A percentile compares a stretch with the other conserved stretches of the same genome.
Conservation (phyloP, 257 asterid genomes). For the Parsonsia alboflavescens region DNA sequence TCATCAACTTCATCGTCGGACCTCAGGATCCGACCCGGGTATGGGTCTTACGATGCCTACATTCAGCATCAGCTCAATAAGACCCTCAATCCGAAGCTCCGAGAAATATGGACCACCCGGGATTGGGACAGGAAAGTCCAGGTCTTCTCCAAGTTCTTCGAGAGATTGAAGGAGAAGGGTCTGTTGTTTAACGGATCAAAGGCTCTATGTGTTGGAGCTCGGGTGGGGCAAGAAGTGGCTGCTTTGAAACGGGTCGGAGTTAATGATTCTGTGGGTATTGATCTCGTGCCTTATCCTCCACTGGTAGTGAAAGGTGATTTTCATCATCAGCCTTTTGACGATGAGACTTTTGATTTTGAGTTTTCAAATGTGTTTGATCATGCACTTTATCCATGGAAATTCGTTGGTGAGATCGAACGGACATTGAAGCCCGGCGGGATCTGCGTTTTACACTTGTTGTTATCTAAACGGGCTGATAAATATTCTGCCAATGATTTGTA, state of each 20-base stretch:
- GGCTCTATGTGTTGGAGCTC: constrained; percentile 75
- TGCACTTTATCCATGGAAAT: constrained; percentile 81
- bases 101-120: constrained; percentile 82
- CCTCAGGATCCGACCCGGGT: constrained; percentile 83
- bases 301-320: constrained; percentile 85
- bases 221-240: constrained; percentile 95
- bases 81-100: constrained; percentile 80
- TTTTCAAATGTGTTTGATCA: constrained; percentile 95
- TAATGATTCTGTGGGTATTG: constrained; percentile 62
- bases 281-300: constrained; percentile 87
- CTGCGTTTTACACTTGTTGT: constrained; percentile 77
- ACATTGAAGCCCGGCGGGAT: constrained; percentile 64
- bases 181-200: constrained; percentile 46
- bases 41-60: constrained; percentile 70
- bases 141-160: constrained; percentile 63
- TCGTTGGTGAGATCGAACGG: constrained; percentile 81
- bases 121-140: constrained; percentile 79
- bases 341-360: constrained; percentile 62
- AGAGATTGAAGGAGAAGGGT: constrained; percentile 29
- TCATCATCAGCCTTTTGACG: constrained; percentile 73
- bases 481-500: constrained; percentile 85
- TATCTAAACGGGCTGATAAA: constrained; percentile 64
- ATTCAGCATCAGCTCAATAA: constrained; percentile 81
- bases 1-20: constrained; percentile 21
- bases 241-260: constrained; percentile 74